Base-by-base conservation (phyloP, 1,139 yeast species). In the Debaryomyces fabryi region DNA sequence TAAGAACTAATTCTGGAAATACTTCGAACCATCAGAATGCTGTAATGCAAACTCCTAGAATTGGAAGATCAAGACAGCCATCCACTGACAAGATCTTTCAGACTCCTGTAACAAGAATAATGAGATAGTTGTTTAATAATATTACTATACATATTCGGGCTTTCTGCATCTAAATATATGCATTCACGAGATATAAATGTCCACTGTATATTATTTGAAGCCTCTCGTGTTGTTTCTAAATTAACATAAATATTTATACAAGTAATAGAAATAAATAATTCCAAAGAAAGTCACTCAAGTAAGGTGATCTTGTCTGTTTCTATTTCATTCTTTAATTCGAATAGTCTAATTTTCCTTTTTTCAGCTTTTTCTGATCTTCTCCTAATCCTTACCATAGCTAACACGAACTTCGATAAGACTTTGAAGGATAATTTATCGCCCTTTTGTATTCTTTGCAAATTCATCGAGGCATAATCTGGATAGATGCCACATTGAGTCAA, bases 311-410 rank as follows among this genome's bases (percentile, higher is more conserved):
- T 51, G 33, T 52, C 53, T 35, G 39, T 50, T 50, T 65, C 71
- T 25, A 68, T 66, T n/a, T 67, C 71, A 35, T 57, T 49, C 44
- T 64, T 64, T 46, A 72, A 57, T 43, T 65, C 69, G 24, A 53
- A 48, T 38, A 71, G 53, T 48, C 59, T 64, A 21, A 48, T 25
- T 36, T 57, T 63, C 34, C 77, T 60, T 42, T 51, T 57, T 37
- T 61, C 61, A 3, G 69, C 60, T 49, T 59, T 65, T 45, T 67
- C 63, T 6, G 57, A 54, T 49, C 83, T 62, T 39, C 69, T 75
- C 54, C 69, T 74, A 23, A 86, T 69, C 48, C 84, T 67, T 6
- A 85, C 78, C 33, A 74, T 68, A 1, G 88, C 86, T 52, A 85
- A 64, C 5, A 85, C 88, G 52, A 78, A 72, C 49, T 72, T 69